Evolutionary conservation across 2,329 filamentous ascomycete species (phyloP), one percentile per base, ranked within the genome.

Genomic region (Botrytis medusae): DNA sequence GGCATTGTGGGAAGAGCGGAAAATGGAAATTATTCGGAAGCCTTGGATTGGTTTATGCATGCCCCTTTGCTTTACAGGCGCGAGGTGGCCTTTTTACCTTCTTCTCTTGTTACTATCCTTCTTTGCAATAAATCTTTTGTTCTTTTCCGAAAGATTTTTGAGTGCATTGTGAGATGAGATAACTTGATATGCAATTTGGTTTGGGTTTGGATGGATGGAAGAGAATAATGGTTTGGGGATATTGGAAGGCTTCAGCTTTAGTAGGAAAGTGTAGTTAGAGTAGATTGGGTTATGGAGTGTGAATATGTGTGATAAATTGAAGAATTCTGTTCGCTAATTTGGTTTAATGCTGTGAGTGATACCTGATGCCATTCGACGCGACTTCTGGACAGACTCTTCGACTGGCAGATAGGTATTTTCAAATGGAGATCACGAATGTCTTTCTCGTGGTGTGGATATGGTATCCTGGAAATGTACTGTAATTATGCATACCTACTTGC

Each of bases 161-260:
- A 48, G 29, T 51, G 40, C 51, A 51, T 54, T 65, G 74, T 75
- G 72, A 64, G 67, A 40, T 61, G 72, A 74, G 69, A 75, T 74
- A 69, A 71, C 25, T 69, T 73, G 60, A 65, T 67, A 74, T 74
- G 70, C 73, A 71, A 69, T 73, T 69, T 72, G 60, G 69, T 40
- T 29, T 51, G 18, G 57, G 34, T 22, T 54, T 68, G 32, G 42
- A 51, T 29, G 32, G 44, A 44, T 48, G 42, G 42, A 16, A 71
- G 60, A 40, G 40, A 22, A 42, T 71, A 71, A 63, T 51, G 59
- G 22, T 48, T 29, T 44, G 69, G 34, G 37, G 37, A 51, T 32
- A 59, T 42, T n/a, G 57, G 46, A n/a, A 67, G 22, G 63, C 44
- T 51, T 51, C 14, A 37, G 46, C 16, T 44, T 42, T 32, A 54